Evolutionary conservation across 805 yeast genomes (phyloP).

Genomic region (Zygotorulaspora sp.): DNA sequence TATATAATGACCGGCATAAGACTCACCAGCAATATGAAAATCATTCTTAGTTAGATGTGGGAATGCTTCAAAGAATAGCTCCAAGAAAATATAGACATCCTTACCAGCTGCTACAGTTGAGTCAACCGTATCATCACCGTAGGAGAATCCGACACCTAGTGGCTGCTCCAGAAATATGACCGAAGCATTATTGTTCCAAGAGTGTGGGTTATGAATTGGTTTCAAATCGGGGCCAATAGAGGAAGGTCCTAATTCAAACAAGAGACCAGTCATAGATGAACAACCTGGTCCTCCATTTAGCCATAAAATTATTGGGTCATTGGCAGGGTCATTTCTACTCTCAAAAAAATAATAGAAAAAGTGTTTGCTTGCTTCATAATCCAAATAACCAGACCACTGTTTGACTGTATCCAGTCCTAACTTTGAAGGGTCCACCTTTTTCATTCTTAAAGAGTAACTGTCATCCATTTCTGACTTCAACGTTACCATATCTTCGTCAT

Average conservation of each 20-base stretch:
- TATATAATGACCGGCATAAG: slow-evolving; percentile 80
- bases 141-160: slow-evolving; percentile 86
- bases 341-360: slow-evolving; percentile 94
- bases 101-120: slow-evolving; percentile 78
- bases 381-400: slow-evolving; percentile 82
- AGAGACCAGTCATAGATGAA: slow-evolving; percentile 82
- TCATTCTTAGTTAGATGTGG: slow-evolving; percentile 57
- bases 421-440: slow-evolving; percentile 25
- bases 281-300: slow-evolving; percentile 97
- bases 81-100: slow-evolving; percentile 82
- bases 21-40: slow-evolving; percentile 81
- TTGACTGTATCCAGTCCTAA: slow-evolving; percentile 76
- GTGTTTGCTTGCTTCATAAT: slow-evolving; percentile 71
- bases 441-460: slow-evolving; percentile 25
- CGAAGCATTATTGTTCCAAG: slow-evolving; percentile 90
- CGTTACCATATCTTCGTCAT: slow-evolving; percentile 1
- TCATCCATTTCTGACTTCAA: slow-evolving; percentile 15
- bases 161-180: slow-evolving; percentile 93
- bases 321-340: slow-evolving; percentile 79
- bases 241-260: slow-evolving; percentile 90
- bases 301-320: slow-evolving; percentile 84
- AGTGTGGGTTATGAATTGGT: slow-evolving; percentile 73
- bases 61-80: slow-evolving; percentile 76
- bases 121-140: slow-evolving; percentile 58
- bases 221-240: slow-evolving; percentile 58